A percentile compares a stretch with the other conserved stretches of the same genome.
phyloP scores from a whole-genome alignment of 2,329 filamentous ascomycete genomes.

The Proliferodiscus dingleyae region DNA sequence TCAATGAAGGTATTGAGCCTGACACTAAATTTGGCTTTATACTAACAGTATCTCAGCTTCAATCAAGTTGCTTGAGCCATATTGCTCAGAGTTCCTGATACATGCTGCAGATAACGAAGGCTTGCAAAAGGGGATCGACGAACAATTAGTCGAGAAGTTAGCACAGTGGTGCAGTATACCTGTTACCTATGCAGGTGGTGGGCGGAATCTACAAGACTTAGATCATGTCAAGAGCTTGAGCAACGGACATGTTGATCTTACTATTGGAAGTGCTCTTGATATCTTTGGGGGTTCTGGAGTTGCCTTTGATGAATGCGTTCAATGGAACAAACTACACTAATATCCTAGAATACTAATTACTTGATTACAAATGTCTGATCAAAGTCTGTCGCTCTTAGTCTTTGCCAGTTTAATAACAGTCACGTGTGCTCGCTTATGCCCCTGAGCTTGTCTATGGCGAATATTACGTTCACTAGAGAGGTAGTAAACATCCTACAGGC shows the following conservation, averaged over 20 bases:
- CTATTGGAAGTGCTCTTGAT: conserved; percentile 92
- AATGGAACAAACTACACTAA: conserved; percentile 66
- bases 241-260: conserved; percentile 78
- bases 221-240: conserved; percentile 77
- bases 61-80: conserved; percentile 76
- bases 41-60: conserved; percentile 53
- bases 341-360: background rate
- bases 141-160: conserved; percentile 70
- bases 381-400: background rate
- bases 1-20: conserved; percentile 63
- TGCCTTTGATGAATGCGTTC: conserved; percentile 80
- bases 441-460: too few species aligned
- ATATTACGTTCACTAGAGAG: too few species aligned
- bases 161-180: conserved; percentile 86
- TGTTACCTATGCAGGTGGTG: conserved; percentile 95
- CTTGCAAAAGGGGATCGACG: conserved; percentile 84
- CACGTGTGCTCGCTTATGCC: too few species aligned
- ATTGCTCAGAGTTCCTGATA: conserved; percentile 94
- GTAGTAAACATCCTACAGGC: too few species aligned
- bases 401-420: too few species aligned
- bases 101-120: conserved; percentile 97
- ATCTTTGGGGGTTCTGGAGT: conserved; percentile 89
- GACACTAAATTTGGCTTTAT: background rate
- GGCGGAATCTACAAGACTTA: conserved; percentile 73
- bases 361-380: background rate